Evolutionary conservation across 345 rosid species (phyloP).

Genomic region (Arabis hirsuta): DNA sequence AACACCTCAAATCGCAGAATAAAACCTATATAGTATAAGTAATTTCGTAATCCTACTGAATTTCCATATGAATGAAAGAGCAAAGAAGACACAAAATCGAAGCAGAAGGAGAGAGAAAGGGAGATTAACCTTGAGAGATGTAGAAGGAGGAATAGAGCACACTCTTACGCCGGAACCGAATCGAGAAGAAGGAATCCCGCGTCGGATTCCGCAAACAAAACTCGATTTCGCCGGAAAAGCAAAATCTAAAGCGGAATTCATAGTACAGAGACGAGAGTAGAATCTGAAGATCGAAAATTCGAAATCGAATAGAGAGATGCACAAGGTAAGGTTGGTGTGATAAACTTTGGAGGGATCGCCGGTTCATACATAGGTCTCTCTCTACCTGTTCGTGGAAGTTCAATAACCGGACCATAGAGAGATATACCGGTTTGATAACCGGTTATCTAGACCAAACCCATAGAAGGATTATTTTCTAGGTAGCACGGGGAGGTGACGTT

Average conservation of each 20-base stretch:
- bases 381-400: not conserved
- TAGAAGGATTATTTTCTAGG: no score
- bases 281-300: not conserved
- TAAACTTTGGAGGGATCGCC: slow-evolving; percentile 49
- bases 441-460: slow-evolving; percentile 3
- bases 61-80: not conserved
- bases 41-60: slow-evolving; percentile 6
- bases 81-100: not conserved
- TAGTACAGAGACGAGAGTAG: not conserved
- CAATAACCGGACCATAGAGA: slow-evolving; percentile 13
- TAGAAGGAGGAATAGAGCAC: slow-evolving; percentile 28
- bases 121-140: slow-evolving; percentile 40
- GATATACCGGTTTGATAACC: slow-evolving; percentile 21
- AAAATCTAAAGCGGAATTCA: slow-evolving; percentile 26
- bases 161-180: slow-evolving; percentile 21
- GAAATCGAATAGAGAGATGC: slow-evolving; percentile 6
- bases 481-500: no score
- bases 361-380: not conserved
- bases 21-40: not conserved
- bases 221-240: slow-evolving; percentile 27
- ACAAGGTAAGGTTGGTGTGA: not conserved
- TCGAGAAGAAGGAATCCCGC: slow-evolving; percentile 7
- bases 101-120: not conserved
- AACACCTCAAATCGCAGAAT: slow-evolving; percentile 2
- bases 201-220: slow-evolving; percentile 9